These are phyloP conservation scores for Stramenopiles sp. DNA, from an alignment of 352 stramenopile species.

Conservation along the genomic window DNA sequence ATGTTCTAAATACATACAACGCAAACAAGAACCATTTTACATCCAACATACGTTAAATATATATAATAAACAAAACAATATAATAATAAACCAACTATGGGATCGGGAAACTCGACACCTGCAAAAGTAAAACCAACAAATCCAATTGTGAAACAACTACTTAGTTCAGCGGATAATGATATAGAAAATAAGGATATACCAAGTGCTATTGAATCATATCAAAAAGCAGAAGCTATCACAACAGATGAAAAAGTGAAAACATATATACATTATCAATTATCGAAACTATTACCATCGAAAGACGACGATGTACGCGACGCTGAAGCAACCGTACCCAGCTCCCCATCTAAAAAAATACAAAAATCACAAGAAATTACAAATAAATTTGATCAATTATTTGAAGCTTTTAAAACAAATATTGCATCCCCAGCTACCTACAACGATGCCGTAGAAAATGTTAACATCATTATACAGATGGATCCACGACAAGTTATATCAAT, in stretches of 20 bases:
- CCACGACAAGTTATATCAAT: background rate
- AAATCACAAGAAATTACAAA: background rate
- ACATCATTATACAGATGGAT: background rate
- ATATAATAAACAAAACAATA: no score
- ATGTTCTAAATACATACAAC: no score
- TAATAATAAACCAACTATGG: no score
- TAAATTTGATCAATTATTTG: background rate
- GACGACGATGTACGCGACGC: background rate
- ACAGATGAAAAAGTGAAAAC: background rate
- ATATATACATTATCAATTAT: background rate
- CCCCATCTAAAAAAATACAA: no score
- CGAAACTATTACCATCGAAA: background rate
- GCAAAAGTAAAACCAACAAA: background rate
- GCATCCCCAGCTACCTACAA: background rate
- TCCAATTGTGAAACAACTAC: background rate
- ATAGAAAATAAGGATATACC: background rate
- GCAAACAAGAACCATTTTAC: no score
- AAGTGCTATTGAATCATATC: background rate
- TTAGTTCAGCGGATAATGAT: background rate
- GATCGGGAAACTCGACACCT: background rate
- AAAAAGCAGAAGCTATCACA: background rate
- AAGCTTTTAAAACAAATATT: background rate
- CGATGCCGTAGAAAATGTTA: background rate
- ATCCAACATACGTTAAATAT: no score
- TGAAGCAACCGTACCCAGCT: background rate